Percentiles rank a stretch among this genome's conserved stretches.
These are phyloP conservation scores for Aulographum hederae DNA, from an alignment of 2,329 filamentous ascomycete genomes.

Conservation along the genomic window DNA sequence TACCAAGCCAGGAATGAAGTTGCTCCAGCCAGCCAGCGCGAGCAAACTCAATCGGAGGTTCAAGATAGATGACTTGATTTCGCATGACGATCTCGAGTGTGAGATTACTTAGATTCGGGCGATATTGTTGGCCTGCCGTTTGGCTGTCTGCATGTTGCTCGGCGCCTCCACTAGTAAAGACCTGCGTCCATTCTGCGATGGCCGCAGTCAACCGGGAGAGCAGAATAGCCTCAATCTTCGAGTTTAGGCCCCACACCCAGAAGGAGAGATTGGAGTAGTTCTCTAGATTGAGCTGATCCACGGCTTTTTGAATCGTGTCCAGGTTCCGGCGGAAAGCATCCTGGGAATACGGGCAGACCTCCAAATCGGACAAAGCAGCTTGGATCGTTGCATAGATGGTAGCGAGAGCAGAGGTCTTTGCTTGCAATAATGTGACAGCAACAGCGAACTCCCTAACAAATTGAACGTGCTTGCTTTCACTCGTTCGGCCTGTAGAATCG, in stretches of 20 bases:
- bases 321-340: conserved; percentile 64
- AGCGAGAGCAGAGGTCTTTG: conserved; percentile 63
- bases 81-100: conserved; percentile 93
- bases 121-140: conserved; percentile 27
- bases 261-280: conserved; percentile 84
- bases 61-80: conserved; percentile 92
- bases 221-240: conserved; percentile 64
- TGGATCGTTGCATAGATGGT: conserved; percentile 68
- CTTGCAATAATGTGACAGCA: conserved; percentile 72
- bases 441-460: conserved; percentile 89
- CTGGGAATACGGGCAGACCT: conserved; percentile 65
- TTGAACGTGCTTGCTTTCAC: conserved; percentile 85
- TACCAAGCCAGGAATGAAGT: conserved; percentile 80
- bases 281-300: conserved; percentile 92
- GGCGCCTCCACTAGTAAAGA: conserved; percentile 43
- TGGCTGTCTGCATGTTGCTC: conserved; percentile 12
- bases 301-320: conserved; percentile 73
- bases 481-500: conserved; percentile 34
- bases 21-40: conserved; percentile 87
- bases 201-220: conserved; percentile 70
- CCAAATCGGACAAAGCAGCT: conserved; percentile 66
- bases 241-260: conserved; percentile 81
- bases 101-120: conserved; percentile 51
- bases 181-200: conserved; percentile 69
- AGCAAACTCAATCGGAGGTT: conserved; percentile 81